Evolutionary conservation across 148 eudicot species (phyloP).

Genomic region (Agrostemma githago): DNA sequence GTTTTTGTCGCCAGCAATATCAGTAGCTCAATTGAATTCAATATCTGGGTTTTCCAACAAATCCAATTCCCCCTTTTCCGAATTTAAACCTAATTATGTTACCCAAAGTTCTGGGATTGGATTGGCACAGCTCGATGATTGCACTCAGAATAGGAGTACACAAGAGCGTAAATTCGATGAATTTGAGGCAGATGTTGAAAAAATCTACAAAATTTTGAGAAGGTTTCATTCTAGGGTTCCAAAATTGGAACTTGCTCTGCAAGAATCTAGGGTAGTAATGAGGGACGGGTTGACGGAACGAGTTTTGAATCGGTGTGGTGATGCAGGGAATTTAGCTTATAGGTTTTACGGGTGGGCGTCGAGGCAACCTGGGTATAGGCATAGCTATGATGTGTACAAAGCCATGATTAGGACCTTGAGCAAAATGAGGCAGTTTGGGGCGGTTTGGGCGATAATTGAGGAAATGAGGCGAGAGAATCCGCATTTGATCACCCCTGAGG

Average conservation of each 20-base stretch:
- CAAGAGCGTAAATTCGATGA: constrained; percentile 43
- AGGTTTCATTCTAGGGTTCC: constrained; percentile 79
- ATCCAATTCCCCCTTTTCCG: constrained; percentile 1
- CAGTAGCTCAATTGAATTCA: constrained; percentile 10
- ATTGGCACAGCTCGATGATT: constrained; percentile 38
- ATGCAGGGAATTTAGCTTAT: constrained; percentile 81
- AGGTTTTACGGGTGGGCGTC: constrained; percentile 80
- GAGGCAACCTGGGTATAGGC: constrained; percentile 64
- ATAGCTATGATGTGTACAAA: constrained; percentile 73
- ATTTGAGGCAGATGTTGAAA: constrained; percentile 74
- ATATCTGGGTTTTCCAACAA: constrained; percentile 22
- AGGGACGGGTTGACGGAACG: constrained; percentile 70
- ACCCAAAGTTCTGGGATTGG: constrained; percentile 27
- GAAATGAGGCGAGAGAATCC: constrained; percentile 82
- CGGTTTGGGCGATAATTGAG: constrained; percentile 88
- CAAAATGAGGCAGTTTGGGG: constrained; percentile 88
- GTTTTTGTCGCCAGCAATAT: constrained; percentile 11
- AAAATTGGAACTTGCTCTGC: constrained; percentile 78
- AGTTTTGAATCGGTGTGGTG: constrained; percentile 81
- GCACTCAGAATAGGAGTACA: constrained; percentile 17
- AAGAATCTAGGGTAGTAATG: constrained; percentile 59
- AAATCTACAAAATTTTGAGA: constrained; percentile 60
- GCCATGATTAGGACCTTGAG: constrained; percentile 69
- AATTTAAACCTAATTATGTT: constrained; percentile 16
- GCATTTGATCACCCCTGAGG: constrained; percentile 52